Percentiles rank a stretch among this genome's conserved stretches.
These are phyloP conservation scores for Wallacemonas sp. DNA, from an alignment of 208 protist species.

Conservation along the genomic window DNA sequence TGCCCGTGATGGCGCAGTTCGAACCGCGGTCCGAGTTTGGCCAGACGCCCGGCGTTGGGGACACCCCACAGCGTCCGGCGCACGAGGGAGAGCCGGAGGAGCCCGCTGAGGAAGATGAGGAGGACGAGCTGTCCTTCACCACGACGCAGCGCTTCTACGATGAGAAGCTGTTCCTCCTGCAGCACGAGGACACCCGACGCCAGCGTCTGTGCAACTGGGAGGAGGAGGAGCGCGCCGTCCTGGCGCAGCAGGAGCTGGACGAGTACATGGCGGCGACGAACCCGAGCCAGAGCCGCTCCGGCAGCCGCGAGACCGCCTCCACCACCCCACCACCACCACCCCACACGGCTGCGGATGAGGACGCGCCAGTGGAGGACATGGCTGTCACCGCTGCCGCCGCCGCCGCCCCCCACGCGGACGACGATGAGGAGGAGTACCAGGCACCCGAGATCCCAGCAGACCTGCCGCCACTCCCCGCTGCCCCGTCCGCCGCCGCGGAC, in stretches of 20 bases:
- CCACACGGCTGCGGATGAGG: too few relatives aligned
- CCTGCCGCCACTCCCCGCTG: constrained; percentile 14
- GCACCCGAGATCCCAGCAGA: constrained; percentile 16
- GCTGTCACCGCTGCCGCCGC: too few relatives aligned
- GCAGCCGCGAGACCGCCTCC: constrained; percentile 15
- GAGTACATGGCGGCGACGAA: constrained; percentile 19
- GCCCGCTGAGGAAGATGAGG: constrained; percentile 26
- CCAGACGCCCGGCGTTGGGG: not conserved
- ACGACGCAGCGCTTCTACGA: constrained; percentile 78
- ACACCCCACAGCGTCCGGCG: not conserved
- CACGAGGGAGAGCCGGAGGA: not conserved
- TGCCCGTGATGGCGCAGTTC: constrained; percentile 12
- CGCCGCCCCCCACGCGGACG: constrained; percentile 2
- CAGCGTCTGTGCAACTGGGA: constrained; percentile 73
- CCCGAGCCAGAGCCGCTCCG: constrained; percentile 9
- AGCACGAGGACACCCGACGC: constrained; percentile 57
- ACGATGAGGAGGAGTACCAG: constrained; percentile 20
- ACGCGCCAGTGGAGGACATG: too few relatives aligned
- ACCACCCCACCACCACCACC: too few relatives aligned
- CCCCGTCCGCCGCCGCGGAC: not conserved
- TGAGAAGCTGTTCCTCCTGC: constrained; percentile 50
- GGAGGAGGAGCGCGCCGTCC: constrained; percentile 61
- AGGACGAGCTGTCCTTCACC: constrained; percentile 60
- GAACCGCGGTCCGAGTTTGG: constrained; percentile 6
- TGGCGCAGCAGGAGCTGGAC: constrained; percentile 37